Conservation (phyloP, 116 monocot genomes). For the Iris pallida region DNA sequence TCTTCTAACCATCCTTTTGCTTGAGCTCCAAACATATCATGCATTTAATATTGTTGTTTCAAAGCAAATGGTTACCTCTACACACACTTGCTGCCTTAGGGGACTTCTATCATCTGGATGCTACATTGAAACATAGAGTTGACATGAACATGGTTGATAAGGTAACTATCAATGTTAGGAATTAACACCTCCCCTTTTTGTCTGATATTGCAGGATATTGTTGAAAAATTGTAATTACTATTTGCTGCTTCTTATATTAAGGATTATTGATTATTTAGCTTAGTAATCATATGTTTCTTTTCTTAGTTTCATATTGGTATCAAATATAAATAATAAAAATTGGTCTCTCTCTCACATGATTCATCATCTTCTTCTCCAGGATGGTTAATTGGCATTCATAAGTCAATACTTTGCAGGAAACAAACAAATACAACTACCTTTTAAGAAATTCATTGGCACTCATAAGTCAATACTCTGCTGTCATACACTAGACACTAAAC, state of each 20-base stretch:
- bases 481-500: too few relatives aligned
- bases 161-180: constrained; percentile 31
- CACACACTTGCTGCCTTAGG: constrained; percentile 87
- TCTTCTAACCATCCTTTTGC: too few relatives aligned
- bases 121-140: constrained; percentile 70
- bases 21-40: neutral
- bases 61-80: constrained; percentile 91
- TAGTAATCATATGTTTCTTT: too few relatives aligned
- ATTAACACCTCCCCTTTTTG: neutral
- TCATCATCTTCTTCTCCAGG: constrained; percentile 54
- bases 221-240: too few relatives aligned
- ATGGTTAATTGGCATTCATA: constrained; percentile 90
- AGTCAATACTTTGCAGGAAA: constrained; percentile 84
- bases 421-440: constrained; percentile 76
- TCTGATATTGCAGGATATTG: too few relatives aligned
- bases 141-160: constrained; percentile 81
- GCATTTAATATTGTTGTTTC: constrained; percentile 20
- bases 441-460: constrained; percentile 86
- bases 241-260: too few relatives aligned
- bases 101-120: constrained; percentile 84
- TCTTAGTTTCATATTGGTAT: neutral
- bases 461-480: too few relatives aligned
- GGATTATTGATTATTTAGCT: too few relatives aligned
- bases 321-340: too few relatives aligned
- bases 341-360: constrained; percentile 1